Conservation (phyloP, 306 rosid species). For the Dalbergia oliveri region DNA sequence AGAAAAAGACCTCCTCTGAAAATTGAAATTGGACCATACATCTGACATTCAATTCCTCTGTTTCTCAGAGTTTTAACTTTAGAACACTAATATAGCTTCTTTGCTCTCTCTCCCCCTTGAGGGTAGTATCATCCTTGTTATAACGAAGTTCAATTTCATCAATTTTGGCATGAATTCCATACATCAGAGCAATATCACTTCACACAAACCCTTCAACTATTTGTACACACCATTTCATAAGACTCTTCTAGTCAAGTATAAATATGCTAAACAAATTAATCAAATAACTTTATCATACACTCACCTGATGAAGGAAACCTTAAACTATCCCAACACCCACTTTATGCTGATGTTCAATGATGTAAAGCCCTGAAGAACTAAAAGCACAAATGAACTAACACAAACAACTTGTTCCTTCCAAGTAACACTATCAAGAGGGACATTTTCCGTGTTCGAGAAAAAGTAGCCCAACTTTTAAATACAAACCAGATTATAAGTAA, state of each 20-base stretch:
- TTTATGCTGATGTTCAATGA: conserved; percentile 24
- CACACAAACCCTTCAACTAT: conserved; percentile 5
- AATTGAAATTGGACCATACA: background rate
- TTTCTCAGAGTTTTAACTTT: background rate
- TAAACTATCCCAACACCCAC: background rate
- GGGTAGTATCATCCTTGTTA: background rate
- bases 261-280: background rate
- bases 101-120: conserved; percentile 6
- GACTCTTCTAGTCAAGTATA: background rate
- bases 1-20: background rate
- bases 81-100: background rate
- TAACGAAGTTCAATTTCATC: conserved; percentile 20
- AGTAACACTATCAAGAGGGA: background rate
- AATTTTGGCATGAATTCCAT: conserved; percentile 22
- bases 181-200: background rate
- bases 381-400: background rate
- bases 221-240: background rate
- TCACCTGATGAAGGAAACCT: background rate
- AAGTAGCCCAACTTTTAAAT: background rate
- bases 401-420: background rate
- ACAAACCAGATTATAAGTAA: conserved; percentile 11
- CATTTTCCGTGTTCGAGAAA: background rate
- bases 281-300: background rate
- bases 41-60: conserved; percentile 12
- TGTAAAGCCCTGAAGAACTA: background rate